A percentile compares a stretch with the other conserved stretches of the same genome.
phyloP scores from a whole-genome alignment of 75 land plant genomes.

The Azolla pinnata region DNA sequence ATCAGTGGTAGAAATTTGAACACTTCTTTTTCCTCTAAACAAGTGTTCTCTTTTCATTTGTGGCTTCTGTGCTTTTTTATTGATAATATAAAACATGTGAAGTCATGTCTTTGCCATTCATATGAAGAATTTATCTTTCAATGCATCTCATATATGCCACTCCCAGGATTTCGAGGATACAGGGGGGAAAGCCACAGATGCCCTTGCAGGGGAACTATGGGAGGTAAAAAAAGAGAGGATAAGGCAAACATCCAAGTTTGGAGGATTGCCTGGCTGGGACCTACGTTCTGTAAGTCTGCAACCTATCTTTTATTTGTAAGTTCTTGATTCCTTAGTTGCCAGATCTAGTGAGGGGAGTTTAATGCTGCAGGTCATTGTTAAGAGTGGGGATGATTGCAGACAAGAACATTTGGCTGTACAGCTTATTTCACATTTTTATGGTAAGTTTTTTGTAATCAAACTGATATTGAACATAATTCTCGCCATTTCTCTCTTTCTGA shows the following conservation, averaged over 20 bases:
- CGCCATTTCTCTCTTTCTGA: not conserved
- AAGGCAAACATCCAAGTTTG: conserved; percentile 56
- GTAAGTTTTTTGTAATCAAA: conserved; percentile 44
- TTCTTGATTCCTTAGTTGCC: too few species aligned
- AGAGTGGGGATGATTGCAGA: conserved; percentile 99
- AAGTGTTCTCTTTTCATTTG: too few species aligned
- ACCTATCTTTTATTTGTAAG: not conserved
- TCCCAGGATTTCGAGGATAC: conserved; percentile 50
- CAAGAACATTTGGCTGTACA: conserved; percentile 99
- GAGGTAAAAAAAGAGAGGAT: conserved; percentile 87
- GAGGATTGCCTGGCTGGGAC: conserved; percentile 86
- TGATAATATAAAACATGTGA: too few species aligned
- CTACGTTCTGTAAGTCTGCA: conserved; percentile 96
- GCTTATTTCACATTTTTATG: conserved; percentile 94
- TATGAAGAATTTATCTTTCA: too few species aligned
- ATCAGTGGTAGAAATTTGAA: not conserved
- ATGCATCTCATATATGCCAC: too few species aligned
- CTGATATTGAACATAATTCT: not conserved
- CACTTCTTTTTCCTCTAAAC: not conserved
- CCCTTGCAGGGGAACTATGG: conserved; percentile 96
- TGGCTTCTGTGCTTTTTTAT: too few species aligned
- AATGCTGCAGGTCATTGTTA: conserved; percentile 74
- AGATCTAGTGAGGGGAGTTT: not conserved
- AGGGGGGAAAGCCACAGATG: conserved; percentile 69
- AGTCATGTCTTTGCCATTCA: too few species aligned